These are phyloP conservation scores for Xylaria bambusicola DNA, from an alignment of 495 filamentous ascomycete species.

Conservation along the genomic window DNA sequence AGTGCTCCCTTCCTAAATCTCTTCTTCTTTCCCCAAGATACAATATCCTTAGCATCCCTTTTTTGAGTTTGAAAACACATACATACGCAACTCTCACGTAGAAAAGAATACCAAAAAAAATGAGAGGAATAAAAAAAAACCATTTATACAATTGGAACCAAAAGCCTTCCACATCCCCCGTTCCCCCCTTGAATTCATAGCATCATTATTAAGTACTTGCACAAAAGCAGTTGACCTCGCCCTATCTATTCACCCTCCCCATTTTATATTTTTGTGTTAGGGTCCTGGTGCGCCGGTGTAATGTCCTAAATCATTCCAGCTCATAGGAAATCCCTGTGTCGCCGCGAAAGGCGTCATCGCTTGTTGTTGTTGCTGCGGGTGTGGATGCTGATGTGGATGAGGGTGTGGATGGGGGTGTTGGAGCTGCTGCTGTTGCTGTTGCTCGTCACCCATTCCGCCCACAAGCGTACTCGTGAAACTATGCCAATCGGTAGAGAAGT, in stretches of 20 bases:
- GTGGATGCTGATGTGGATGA: background rate
- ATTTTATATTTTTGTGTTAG: background rate
- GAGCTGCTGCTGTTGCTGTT: slow-evolving; percentile 14
- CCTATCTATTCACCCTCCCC: background rate
- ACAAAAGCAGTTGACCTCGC: background rate
- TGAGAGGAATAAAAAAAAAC: background rate
- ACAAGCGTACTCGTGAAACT: slow-evolving; percentile 35
- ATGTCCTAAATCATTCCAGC: slow-evolving; percentile 32
- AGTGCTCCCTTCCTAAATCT: too few species aligned
- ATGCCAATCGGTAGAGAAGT: slow-evolving; percentile 30
- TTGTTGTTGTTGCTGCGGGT: slow-evolving; percentile 17
- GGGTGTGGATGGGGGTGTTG: background rate
- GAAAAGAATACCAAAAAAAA: background rate
- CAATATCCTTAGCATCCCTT: too few species aligned
- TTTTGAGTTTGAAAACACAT: too few species aligned
- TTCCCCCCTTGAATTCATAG: background rate
- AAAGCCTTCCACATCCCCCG: background rate
- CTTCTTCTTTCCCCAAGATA: too few species aligned
- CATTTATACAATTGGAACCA: slow-evolving; percentile 5
- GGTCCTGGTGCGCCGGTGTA: slow-evolving; percentile 11
- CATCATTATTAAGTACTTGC: slow-evolving; percentile 8
- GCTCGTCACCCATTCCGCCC: slow-evolving; percentile 2
- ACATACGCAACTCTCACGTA: background rate
- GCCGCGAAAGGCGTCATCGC: slow-evolving; percentile 15
- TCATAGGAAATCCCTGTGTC: slow-evolving; percentile 29